A percentile compares a stretch with the other conserved stretches of the same genome.
Evolutionary conservation across 1,284 basidiomycete species (phyloP).

Genomic region (Hemileia vastatrix): DNA sequence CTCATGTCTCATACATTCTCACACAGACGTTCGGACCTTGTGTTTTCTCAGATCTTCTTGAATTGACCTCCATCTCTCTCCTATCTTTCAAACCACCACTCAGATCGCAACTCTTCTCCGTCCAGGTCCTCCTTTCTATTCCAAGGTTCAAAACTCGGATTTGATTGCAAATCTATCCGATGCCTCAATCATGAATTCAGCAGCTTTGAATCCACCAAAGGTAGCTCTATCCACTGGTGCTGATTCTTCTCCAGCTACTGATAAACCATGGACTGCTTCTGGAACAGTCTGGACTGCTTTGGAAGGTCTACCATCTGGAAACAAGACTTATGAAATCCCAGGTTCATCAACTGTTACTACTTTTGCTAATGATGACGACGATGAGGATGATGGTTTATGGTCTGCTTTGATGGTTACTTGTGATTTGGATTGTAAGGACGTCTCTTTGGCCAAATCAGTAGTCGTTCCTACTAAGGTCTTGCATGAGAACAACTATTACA

Average conservation of each 20-base stretch:
- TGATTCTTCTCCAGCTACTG: not conserved
- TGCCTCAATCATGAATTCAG: slow-evolving; percentile 33
- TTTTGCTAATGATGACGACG: slow-evolving; percentile 14
- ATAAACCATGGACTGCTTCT: slow-evolving; percentile 28
- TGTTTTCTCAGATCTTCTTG: too few relatives aligned
- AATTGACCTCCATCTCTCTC: not conserved
- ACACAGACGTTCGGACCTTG: too few relatives aligned
- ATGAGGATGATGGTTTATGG: slow-evolving; percentile 36
- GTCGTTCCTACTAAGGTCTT: slow-evolving; percentile 33
- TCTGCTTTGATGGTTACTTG: slow-evolving; percentile 29
- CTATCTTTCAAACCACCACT: not conserved
- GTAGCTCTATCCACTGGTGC: not conserved
- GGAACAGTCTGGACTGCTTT: slow-evolving; percentile 35
- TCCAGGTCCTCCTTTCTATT: slow-evolving; percentile 37
- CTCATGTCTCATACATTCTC: too few relatives aligned
- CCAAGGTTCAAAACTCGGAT: slow-evolving; percentile 32
- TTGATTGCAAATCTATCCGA: slow-evolving; percentile 33
- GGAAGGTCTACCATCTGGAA: slow-evolving; percentile 31
- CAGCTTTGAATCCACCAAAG: slow-evolving; percentile 4
- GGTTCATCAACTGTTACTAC: not conserved
- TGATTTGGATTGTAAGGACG: slow-evolving; percentile 30
- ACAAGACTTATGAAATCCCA: slow-evolving; percentile 25
- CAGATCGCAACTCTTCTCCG: slow-evolving; percentile 35
- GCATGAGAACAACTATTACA: slow-evolving; percentile 29
- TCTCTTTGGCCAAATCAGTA: slow-evolving; percentile 28